Base-by-base conservation (phyloP, 208 protist species). In the Leishmania tarentolae region DNA sequence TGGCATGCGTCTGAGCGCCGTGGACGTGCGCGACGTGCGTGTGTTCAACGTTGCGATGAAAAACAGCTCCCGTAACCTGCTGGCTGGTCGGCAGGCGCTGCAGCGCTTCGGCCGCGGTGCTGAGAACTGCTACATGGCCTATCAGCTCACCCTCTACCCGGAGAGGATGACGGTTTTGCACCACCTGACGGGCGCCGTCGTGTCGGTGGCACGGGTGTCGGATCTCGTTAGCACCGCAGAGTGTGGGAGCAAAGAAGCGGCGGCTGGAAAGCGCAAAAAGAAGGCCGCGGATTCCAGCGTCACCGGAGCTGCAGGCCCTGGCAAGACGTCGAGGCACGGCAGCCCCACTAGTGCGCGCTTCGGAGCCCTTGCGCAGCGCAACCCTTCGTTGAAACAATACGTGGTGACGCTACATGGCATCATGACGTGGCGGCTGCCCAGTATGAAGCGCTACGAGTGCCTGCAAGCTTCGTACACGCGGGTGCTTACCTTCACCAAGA, bases 11-110 rank as follows among this genome's bases (percentile, higher is more conserved):
- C 86, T 97, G 50, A 91, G 83, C 76, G 73, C 87, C 19, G 76
- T 89, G 3, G 94, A 97, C 84, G 28, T 90, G 80, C 59, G 81
- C 15, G 92, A 95, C 11, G 82, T 89, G 21, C 90, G 89, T 28
- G 87, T 96, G 35, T 94, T 97, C 77, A 92, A 93, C 75, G 94
- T 97, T 28, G 76, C 91, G n/a, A 86, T 96, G 90, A 88, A 89
- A 66, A 91, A 87, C 77, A 90, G 86, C 75, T 91, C 87, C 5
- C 91, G 94, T 44, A 94, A 97, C 78, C 42, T 97, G 35, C 78
- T 95, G 6, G 69, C 82, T 0, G 94, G 94, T 9, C 88, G 91
- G 0, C 86, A 88, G n/a, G 90, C 91, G 2, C 84, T 97, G 68
- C 87, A 91, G 82, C 91, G 88, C 24, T 84, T 87, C 46, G 91